These are phyloP conservation scores for Colletotrichum sp. DNA, from an alignment of 2,329 filamentous ascomycete species.

Conservation along the genomic window DNA sequence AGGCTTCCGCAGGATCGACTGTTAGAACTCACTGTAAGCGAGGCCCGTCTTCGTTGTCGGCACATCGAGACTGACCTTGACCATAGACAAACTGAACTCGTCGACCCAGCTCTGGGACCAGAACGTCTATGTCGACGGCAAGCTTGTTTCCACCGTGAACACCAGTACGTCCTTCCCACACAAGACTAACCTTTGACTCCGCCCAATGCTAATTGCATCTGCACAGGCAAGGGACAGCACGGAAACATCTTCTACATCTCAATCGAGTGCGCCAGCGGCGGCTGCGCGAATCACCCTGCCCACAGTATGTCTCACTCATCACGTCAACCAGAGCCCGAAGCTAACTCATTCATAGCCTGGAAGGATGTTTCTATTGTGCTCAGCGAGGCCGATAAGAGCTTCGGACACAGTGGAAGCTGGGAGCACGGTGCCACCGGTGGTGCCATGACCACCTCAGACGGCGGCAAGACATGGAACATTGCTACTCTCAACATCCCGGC, in stretches of 20 bases:
- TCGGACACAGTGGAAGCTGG: background rate
- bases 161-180: background rate
- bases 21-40: background rate
- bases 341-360: background rate
- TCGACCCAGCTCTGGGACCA: background rate
- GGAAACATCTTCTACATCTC: constrained; percentile 2
- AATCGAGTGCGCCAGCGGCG: background rate
- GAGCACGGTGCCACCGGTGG: background rate
- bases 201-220: background rate
- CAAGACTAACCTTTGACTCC: background rate
- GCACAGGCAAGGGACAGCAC: background rate
- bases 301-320: background rate
- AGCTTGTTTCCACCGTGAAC: background rate
- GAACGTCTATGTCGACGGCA: background rate
- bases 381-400: background rate
- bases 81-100: background rate
- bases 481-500: background rate
- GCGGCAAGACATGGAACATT: background rate
- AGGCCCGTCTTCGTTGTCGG: background rate
- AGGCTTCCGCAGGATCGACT: background rate
- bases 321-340: too few relatives aligned
- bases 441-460: background rate
- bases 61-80: background rate
- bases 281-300: background rate
- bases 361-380: background rate